Base-by-base conservation (phyloP, 345 rosid species). In the Eucalyptus decipiens region DNA sequence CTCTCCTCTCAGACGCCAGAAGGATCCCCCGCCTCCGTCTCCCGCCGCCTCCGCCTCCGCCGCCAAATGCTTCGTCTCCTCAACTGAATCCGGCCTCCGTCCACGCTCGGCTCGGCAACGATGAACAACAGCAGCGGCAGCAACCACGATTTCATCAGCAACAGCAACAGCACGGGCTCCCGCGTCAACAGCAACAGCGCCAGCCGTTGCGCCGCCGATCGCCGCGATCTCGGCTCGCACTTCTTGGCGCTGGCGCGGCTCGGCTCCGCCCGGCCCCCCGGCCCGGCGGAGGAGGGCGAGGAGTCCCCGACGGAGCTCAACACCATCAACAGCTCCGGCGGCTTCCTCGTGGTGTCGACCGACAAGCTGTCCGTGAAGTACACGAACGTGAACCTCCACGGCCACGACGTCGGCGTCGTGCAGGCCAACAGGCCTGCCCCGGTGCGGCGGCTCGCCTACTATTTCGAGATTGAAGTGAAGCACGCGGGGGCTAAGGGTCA, bases 351-450 rank as follows among this genome's bases (percentile, higher is more conserved):
- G 47, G 97, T 98, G 85, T 93, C 97, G 87, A 94, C 95, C 24
- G 98, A 97, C 89, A 97, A 98, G 93, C 94, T 97, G 60, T 93
- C 97, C 40, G 93, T 97, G 42, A 98, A 95, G 92, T 97, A 98
- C 91, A 91, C 96, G 19, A 90, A 60, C 87, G 93, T 91, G 89
- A 87, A 91, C 81, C 95, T 92, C 51, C 99, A 98, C 87, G 98
- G 96, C 16, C 95, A 96, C 89, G 99, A 96, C 51, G 99, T 97
- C 8, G 99, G 99, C 40, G 97, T 94, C 72, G 95, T 96, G 60
- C 99, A 98, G 89, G 97, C 96, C 62, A 93, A 97, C 91, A 94
- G 88, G 90, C 97, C 98, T 49, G 99, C 97, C 51, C 98, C 98
- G 10, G 91, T 91, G 47, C 95, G 95, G 94, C 93, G 96, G 85